Percentiles rank a stretch among this genome's conserved stretches.
These are phyloP conservation scores for Pseudogymnoascus sp. DNA, from an alignment of 2,329 filamentous ascomycete genomes.

Conservation along the genomic window DNA sequence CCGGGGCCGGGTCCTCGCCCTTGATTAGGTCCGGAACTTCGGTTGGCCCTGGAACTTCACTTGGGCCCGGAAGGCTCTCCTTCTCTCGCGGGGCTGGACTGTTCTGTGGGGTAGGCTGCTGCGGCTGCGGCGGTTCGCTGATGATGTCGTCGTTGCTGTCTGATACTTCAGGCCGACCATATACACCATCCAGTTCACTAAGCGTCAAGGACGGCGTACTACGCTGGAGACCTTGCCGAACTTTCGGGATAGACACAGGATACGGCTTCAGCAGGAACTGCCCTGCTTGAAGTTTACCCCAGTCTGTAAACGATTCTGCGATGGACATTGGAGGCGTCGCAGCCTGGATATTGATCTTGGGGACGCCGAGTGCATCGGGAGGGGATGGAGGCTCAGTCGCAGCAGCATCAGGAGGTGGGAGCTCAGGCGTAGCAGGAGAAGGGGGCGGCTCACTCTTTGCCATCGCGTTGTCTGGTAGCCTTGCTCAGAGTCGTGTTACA, in stretches of 20 bases:
- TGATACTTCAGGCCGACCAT: slow-evolving; percentile 8
- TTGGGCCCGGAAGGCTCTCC: neutral
- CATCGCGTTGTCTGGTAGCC: neutral
- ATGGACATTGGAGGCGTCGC: neutral
- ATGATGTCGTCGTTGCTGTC: slow-evolving; percentile 3
- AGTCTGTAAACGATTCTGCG: neutral
- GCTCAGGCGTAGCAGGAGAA: neutral
- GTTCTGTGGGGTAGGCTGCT: neutral
- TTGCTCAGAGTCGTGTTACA: neutral
- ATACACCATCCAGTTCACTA: neutral
- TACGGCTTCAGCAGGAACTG: slow-evolving; percentile 6
- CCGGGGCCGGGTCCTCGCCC: neutral
- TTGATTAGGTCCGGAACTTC: neutral
- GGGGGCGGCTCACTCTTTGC: neutral
- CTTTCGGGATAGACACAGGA: slow-evolving; percentile 3
- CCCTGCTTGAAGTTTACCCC: neutral
- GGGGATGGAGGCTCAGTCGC: neutral
- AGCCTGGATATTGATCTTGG: neutral
- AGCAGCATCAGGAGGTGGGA: neutral
- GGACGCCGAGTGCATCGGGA: neutral
- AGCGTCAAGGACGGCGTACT: slow-evolving; percentile 1
- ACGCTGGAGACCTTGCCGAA: slow-evolving; percentile 1
- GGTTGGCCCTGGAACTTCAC: neutral
- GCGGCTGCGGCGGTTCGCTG: neutral
- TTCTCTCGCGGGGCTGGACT: neutral